These are phyloP conservation scores for Saccharomyces eubayanus DNA, from an alignment of 805 yeast genomes.

Conservation along the genomic window DNA sequence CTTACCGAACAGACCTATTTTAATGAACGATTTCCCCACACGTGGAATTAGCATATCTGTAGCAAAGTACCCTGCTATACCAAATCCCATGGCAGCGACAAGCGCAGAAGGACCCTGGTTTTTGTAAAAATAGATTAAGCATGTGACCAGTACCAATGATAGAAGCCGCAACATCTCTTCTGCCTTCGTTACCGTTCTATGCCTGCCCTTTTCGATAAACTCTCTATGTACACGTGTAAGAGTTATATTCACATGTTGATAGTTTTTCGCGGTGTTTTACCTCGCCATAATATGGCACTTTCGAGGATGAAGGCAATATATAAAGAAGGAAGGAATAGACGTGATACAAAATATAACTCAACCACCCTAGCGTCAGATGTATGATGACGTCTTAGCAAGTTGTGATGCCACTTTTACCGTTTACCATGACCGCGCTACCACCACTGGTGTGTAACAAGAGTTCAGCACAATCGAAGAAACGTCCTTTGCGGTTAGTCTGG, in stretches of 20 bases:
- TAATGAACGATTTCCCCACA: conserved; percentile 56
- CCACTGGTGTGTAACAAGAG: no score
- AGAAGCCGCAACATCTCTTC: conserved; percentile 6
- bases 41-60: conserved; percentile 60
- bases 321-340: neutral
- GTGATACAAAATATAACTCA: neutral
- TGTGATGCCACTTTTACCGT: no score
- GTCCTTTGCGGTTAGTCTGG: neutral
- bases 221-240: neutral
- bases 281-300: neutral
- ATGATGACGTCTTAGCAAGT: no score
- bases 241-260: neutral
- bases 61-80: conserved; percentile 54
- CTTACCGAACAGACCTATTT: conserved; percentile 75
- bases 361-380: neutral
- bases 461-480: neutral
- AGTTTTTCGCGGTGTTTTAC: neutral
- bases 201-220: neutral
- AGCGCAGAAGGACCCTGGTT: conserved; percentile 17
- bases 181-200: neutral
- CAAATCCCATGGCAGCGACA: conserved; percentile 54
- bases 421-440: no score
- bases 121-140: conserved; percentile 14
- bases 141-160: neutral
- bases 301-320: neutral